A percentile compares a stretch with the other conserved stretches of the same genome.
These are phyloP conservation scores for Leishmania martiniquensis DNA, from an alignment of 208 protist genomes.

Conservation along the genomic window DNA sequence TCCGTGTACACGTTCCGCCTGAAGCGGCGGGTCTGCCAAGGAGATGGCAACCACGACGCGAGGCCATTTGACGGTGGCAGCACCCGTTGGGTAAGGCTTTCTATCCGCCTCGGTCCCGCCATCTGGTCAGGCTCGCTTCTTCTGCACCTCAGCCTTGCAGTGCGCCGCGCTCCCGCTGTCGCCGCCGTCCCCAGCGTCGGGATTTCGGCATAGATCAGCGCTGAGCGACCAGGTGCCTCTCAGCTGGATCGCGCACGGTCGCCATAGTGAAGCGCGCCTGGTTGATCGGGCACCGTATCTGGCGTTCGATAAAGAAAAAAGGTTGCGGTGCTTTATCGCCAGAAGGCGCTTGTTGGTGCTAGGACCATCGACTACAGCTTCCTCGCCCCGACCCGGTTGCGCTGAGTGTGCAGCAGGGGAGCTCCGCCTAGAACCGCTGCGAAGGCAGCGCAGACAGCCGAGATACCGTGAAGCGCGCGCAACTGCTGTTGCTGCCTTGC, in stretches of 20 bases:
- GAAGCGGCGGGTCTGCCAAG: background rate
- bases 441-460: too few relatives aligned
- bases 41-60: background rate
- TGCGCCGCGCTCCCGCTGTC: background rate
- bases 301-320: too few relatives aligned
- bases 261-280: background rate
- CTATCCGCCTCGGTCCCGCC: background rate
- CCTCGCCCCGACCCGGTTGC: too few relatives aligned
- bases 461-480: too few relatives aligned
- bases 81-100: background rate
- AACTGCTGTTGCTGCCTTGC: too few relatives aligned
- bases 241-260: constrained; percentile 2
- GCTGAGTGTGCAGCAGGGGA: too few relatives aligned
- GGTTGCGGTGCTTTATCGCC: background rate
- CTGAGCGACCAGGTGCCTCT: constrained; percentile 4
- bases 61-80: background rate
- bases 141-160: background rate
- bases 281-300: background rate
- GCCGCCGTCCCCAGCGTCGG: background rate
- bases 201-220: constrained; percentile 3
- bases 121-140: background rate
- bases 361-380: too few relatives aligned
- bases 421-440: too few relatives aligned
- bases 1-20: background rate
- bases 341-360: background rate